A percentile compares a stretch with the other conserved stretches of the same genome.
Evolutionary conservation across 495 filamentous ascomycete species (phyloP).

Genomic region (Thermothielavioides terrestris): DNA sequence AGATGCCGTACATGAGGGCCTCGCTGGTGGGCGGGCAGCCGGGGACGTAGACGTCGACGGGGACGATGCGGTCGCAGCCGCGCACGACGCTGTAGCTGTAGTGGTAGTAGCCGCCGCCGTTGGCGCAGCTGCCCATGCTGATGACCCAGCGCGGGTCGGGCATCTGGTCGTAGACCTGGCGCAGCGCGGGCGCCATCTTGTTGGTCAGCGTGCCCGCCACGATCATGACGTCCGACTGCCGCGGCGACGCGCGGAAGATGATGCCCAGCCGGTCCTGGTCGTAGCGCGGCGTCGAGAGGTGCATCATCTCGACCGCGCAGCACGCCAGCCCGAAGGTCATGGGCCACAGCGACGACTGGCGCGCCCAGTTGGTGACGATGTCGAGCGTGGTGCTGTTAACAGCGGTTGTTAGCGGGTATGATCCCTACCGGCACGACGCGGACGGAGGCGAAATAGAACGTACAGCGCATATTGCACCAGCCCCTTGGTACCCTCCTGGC

Average conservation of each 20-base stretch:
- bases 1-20: slow-evolving; percentile 81
- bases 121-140: slow-evolving; percentile 85
- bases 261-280: slow-evolving; percentile 94
- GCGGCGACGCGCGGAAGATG: slow-evolving; percentile 92
- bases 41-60: slow-evolving; percentile 87
- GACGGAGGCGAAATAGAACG: slow-evolving; percentile 29
- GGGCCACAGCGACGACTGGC: slow-evolving; percentile 89
- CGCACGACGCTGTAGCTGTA: slow-evolving; percentile 84
- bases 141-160: slow-evolving; percentile 91
- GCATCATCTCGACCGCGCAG: slow-evolving; percentile 98
- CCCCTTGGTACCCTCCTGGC: slow-evolving; percentile 89
- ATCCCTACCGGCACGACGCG: neutral
- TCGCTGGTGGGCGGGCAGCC: slow-evolving; percentile 87
- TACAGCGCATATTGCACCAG: slow-evolving; percentile 96
- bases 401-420: slow-evolving; percentile 1
- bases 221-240: slow-evolving; percentile 97
- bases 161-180: slow-evolving; percentile 98
- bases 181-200: slow-evolving; percentile 93
- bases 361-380: slow-evolving; percentile 88
- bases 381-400: slow-evolving; percentile 72
- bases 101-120: slow-evolving; percentile 91
- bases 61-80: slow-evolving; percentile 83
- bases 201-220: slow-evolving; percentile 93
- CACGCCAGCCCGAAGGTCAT: slow-evolving; percentile 98
- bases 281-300: slow-evolving; percentile 89